Conservation (phyloP, 331 rosid genomes). For the Prunus yedoensis region DNA sequence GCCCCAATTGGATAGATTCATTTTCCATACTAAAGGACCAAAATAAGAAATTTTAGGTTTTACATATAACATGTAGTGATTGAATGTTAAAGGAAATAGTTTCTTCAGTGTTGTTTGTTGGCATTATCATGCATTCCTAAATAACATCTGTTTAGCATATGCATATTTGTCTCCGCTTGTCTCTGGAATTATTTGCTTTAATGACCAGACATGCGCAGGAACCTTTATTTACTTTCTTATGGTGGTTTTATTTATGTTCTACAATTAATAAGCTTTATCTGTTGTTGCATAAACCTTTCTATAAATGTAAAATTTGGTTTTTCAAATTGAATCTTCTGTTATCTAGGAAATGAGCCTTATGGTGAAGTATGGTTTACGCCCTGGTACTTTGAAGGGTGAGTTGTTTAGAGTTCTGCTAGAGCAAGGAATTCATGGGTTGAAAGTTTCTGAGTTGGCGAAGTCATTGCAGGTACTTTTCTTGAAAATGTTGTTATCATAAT, state of each 20-base stretch:
- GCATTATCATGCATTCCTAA: background rate
- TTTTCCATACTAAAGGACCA: background rate
- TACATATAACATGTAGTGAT: no score
- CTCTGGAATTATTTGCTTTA: background rate
- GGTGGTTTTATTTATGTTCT: constrained; percentile 13
- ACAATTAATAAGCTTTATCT: background rate
- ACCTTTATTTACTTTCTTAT: background rate
- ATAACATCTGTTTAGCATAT: background rate
- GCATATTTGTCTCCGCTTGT: background rate
- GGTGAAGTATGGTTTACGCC: constrained; percentile 62
- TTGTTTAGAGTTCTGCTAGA: constrained; percentile 69
- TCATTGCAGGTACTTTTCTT: constrained; percentile 53
- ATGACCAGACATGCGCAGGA: background rate
- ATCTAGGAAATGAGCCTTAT: constrained; percentile 69
- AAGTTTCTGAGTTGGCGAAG: constrained; percentile 73
- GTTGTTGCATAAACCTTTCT: background rate
- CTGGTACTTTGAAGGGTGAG: constrained; percentile 83
- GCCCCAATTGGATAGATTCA: background rate
- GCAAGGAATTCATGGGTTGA: constrained; percentile 77
- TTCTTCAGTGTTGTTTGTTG: background rate
- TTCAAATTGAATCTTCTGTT: constrained; percentile 21
- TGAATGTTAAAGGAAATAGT: background rate
- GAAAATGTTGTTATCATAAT: background rate
- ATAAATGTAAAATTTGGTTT: constrained; percentile 3
- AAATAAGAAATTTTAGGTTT: no score